Base-by-base conservation (phyloP, 768 basidiomycete genomes). In the Boletus rubescentipes region DNA sequence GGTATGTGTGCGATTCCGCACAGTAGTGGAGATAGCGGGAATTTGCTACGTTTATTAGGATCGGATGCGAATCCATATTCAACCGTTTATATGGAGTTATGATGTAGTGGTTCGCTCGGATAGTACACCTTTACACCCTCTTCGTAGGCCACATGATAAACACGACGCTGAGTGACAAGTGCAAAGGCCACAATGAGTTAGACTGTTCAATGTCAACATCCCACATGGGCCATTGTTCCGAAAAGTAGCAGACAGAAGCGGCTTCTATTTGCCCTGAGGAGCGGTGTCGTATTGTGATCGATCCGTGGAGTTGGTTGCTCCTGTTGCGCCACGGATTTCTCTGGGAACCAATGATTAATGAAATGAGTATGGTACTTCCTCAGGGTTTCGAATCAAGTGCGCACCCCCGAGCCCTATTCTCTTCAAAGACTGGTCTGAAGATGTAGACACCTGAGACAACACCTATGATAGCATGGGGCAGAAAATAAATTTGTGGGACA, bases 361-460 rank as follows among this genome's bases (percentile, higher is more conserved):
- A 50, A 38, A 49, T 59, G 41, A 53, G 41, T 16, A 20, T 35
- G 8, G 32, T 18, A 21, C n/a, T 31, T 34, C 6, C 14, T 8
- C 20, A 12, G 21, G 4, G 18, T 12, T 23, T 32, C 29, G 3
- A 32, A 23, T 35, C 23, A 40, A 42, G 11, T 16, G 30, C 61
- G 46, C 53, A 70, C 69, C 43, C 44, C 36, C 39, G 44, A 29
- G 54, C 43, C 41, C 23, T 21, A 6, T 37, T 54, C 31, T 49
- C 46, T 38, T 71, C 67, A 10, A 79, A 54, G 18, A 73, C 39
- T 26, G 85, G 85, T 61, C 79, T 77, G 71, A 87, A 87, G 48
- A 87, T 82, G 64, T 87, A 87, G 20, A 85, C 64, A 9, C 86
- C 86, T 12, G 86, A 86, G 26, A 76, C 59, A 46, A 85, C 66